Percentiles rank a stretch among this genome's conserved stretches.
Conservation (phyloP, 306 rosid species). For the Macrotyloma uniflorum region DNA sequence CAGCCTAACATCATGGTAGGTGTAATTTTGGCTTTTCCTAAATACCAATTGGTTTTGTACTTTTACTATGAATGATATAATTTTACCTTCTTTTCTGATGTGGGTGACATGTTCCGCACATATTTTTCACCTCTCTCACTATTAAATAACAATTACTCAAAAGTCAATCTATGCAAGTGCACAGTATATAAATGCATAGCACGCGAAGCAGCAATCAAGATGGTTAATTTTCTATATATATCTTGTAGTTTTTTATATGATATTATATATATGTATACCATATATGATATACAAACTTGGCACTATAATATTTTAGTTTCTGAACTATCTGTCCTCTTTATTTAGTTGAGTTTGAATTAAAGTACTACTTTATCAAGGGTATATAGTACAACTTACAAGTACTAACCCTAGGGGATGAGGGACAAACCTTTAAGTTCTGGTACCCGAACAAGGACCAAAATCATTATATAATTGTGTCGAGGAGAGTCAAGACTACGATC, state of each 20-base stretch:
- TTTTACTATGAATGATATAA: neutral
- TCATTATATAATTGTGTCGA: neutral
- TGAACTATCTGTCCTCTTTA: neutral
- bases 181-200: neutral
- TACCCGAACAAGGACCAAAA: neutral
- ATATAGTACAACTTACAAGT: neutral
- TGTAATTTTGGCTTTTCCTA: neutral
- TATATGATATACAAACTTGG: neutral
- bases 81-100: neutral
- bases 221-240: neutral
- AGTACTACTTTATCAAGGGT: neutral
- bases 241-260: neutral
- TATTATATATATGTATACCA: neutral
- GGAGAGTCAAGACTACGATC: neutral
- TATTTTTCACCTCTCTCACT: constrained; percentile 3
- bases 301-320: neutral
- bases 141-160: neutral
- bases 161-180: constrained; percentile 4
- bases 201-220: constrained; percentile 3
- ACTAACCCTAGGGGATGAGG: constrained; percentile 17
- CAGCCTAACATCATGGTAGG: constrained; percentile 71
- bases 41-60: neutral
- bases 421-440: neutral
- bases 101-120: neutral
- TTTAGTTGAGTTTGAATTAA: neutral